Conservation (phyloP, 2,329 filamentous ascomycete genomes). For the Epichloe gansuensis region DNA sequence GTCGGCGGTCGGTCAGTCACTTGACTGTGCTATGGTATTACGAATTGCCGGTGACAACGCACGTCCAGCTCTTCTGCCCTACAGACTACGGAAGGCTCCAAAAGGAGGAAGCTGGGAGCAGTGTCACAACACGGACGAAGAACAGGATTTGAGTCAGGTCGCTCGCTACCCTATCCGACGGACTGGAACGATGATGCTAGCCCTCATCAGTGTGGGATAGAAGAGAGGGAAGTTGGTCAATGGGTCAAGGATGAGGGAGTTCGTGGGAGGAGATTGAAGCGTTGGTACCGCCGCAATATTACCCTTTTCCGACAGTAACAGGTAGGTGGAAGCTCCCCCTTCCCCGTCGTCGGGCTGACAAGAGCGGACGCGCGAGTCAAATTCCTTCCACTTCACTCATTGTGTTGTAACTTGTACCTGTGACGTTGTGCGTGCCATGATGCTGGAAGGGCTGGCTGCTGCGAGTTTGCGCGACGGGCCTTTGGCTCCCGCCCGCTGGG, state of each 20-base stretch:
- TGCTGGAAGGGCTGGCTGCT: neutral
- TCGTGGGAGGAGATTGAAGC: too few relatives aligned
- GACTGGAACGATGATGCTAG: neutral
- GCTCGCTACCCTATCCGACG: neutral
- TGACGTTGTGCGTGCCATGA: too few relatives aligned
- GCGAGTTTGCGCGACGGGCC: constrained; percentile 8
- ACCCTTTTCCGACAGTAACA: too few relatives aligned
- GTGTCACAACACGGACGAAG: neutral
- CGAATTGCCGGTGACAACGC: neutral
- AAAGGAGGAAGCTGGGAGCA: neutral
- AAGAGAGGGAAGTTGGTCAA: too few relatives aligned
- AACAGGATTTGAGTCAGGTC: neutral
- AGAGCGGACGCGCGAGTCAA: neutral
- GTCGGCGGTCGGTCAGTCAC: too few relatives aligned
- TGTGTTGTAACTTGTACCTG: neutral
- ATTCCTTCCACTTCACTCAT: neutral
- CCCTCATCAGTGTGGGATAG: neutral
- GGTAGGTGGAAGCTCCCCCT: too few relatives aligned
- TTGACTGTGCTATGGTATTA: too few relatives aligned
- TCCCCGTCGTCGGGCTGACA: neutral
- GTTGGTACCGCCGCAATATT: too few relatives aligned
- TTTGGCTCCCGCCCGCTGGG: constrained; percentile 9
- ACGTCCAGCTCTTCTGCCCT: neutral
- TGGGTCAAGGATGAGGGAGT: too few relatives aligned
- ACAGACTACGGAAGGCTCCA: neutral